Evolutionary conservation across 164 flowering plant species (phyloP).

Genomic region (Santalum album): DNA sequence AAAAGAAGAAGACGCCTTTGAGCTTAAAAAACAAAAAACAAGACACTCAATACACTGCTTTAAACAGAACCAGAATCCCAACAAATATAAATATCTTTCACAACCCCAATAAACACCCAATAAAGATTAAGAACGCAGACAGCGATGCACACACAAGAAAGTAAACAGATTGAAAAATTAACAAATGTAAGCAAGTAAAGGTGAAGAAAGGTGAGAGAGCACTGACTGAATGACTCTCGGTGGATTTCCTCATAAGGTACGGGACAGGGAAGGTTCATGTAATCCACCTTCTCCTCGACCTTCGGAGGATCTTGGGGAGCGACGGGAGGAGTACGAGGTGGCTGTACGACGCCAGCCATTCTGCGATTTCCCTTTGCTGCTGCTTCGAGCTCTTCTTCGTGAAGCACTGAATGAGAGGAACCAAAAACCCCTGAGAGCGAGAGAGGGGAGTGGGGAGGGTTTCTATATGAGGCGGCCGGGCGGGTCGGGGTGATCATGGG

Average conservation of each 20-base stretch:
- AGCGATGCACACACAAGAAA: conserved; percentile 2
- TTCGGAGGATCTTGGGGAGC: conserved; percentile 4
- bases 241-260: conserved; percentile 83
- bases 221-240: conserved; percentile 79
- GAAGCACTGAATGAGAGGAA: too few relatives aligned
- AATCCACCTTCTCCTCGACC: conserved; percentile 43
- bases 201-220: conserved; percentile 5
- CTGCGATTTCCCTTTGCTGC: background rate
- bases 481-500: too few relatives aligned
- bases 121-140: too few relatives aligned
- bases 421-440: too few relatives aligned
- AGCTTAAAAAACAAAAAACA: background rate
- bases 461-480: too few relatives aligned
- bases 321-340: background rate
- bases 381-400: too few relatives aligned
- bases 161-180: background rate
- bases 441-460: too few relatives aligned
- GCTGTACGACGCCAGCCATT: background rate
- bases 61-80: background rate
- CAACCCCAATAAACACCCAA: too few relatives aligned
- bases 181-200: background rate
- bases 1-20: background rate
- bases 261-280: conserved; percentile 79
- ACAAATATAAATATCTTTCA: too few relatives aligned
- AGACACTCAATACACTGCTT: background rate